Evolutionary conservation across 768 basidiomycete species (phyloP).

Genomic region (Cubamyces lactineus): DNA sequence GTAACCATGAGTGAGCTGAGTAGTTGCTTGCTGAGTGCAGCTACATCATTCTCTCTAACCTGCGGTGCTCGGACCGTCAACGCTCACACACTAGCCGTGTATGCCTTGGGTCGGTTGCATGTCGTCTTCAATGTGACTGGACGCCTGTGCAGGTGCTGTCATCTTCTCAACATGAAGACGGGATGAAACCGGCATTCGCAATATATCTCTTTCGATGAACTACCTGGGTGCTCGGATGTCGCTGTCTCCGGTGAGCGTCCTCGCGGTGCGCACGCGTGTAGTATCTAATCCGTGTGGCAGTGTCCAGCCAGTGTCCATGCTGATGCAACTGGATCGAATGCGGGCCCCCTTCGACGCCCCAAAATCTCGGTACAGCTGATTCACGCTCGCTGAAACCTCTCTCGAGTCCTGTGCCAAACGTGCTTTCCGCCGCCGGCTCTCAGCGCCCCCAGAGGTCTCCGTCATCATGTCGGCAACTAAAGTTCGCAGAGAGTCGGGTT

Average conservation of each 20-base stretch:
- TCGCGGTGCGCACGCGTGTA: not conserved
- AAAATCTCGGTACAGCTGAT: not conserved
- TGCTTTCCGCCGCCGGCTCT: too few relatives aligned
- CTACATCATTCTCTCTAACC: not conserved
- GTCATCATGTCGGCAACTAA: conserved; percentile 5
- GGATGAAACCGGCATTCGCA: not conserved
- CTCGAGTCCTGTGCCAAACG: not conserved
- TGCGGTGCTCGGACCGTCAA: not conserved
- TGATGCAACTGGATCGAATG: conserved; percentile 3
- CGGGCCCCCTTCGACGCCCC: not conserved
- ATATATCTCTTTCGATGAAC: not conserved
- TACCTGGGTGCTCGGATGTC: not conserved
- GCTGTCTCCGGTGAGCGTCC: conserved; percentile 1
- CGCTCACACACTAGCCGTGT: conserved; percentile 16
- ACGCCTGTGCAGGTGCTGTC: not conserved
- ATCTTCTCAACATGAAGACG: not conserved
- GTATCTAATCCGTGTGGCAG: conserved; percentile 10
- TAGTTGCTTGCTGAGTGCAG: not conserved
- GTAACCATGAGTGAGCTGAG: not conserved
- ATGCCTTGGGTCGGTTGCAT: conserved; percentile 1
- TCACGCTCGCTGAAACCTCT: conserved; percentile 5
- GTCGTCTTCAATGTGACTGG: not conserved
- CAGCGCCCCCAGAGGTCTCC: not conserved
- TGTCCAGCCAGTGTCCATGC: conserved; percentile 4
- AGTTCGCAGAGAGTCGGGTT: not conserved